Conservation (phyloP, 2,329 filamentous ascomycete genomes). For the Diaporthe capsici region DNA sequence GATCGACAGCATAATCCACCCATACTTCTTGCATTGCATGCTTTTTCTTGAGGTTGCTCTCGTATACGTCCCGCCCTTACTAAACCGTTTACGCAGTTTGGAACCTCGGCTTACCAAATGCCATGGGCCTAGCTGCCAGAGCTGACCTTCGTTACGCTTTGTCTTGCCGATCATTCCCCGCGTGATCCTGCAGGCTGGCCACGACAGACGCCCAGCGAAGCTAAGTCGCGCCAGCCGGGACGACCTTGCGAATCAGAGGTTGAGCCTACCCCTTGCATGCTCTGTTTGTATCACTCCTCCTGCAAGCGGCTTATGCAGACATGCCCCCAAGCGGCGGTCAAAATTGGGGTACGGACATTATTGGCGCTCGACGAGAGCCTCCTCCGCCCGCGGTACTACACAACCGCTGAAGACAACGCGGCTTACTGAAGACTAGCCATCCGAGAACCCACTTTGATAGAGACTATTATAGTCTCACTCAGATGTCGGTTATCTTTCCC, state of each 20-base stretch:
- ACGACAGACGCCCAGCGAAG: conserved; percentile 10
- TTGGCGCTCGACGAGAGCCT: not conserved
- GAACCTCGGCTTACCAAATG: not conserved
- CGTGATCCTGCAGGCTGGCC: conserved; percentile 1
- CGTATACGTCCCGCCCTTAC: too few species aligned
- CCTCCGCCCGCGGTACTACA: conserved; percentile 5
- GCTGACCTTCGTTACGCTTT: not conserved
- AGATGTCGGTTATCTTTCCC: not conserved
- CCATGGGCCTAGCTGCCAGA: not conserved
- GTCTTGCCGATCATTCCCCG: conserved; percentile 1
- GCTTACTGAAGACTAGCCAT: not conserved
- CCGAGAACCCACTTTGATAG: not conserved
- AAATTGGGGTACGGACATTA: not conserved
- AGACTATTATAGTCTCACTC: not conserved
- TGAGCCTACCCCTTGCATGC: not conserved
- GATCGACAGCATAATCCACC: not conserved
- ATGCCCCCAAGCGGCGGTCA: conserved; percentile 1
- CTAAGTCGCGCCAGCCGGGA: not conserved
- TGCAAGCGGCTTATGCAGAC: conserved; percentile 17
- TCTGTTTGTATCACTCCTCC: not conserved
- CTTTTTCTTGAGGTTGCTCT: not conserved
- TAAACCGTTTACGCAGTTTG: not conserved
- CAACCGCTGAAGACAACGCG: not conserved
- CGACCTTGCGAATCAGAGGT: not conserved
- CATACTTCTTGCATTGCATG: not conserved